A percentile compares a stretch with the other conserved stretches of the same genome.
These are phyloP conservation scores for Talaromyces sp. DNA, from an alignment of 2,329 filamentous ascomycete genomes.

Conservation along the genomic window DNA sequence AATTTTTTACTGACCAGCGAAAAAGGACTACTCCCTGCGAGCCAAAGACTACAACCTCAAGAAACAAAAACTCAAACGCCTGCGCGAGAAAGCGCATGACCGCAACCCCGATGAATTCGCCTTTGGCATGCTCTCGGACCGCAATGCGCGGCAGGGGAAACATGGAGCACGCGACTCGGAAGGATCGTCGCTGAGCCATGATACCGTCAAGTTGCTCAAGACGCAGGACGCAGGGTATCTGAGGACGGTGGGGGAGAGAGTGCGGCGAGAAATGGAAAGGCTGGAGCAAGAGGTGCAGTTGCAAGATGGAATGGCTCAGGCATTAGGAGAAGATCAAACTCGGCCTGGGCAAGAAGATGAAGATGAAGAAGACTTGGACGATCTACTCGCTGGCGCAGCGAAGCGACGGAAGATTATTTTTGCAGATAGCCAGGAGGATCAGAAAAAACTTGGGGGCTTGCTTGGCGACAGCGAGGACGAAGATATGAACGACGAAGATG, in stretches of 20 bases:
- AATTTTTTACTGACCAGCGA: neutral
- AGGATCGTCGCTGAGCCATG: conserved; percentile 41
- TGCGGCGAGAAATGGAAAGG: conserved; percentile 49
- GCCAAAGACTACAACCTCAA: conserved; percentile 60
- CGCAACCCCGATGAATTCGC: conserved; percentile 63
- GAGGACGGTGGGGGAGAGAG: conserved; percentile 52
- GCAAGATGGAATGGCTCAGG: conserved; percentile 32
- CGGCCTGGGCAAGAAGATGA: conserved; percentile 15
- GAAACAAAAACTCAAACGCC: conserved; percentile 53
- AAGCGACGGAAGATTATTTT: conserved; percentile 30
- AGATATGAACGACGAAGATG: conserved; percentile 20
- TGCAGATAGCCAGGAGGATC: conserved; percentile 32
- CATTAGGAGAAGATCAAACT: conserved; percentile 12
- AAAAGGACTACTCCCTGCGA: conserved; percentile 57
- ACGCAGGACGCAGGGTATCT: conserved; percentile 61
- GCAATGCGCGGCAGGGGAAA: conserved; percentile 35
- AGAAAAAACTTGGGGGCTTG: conserved; percentile 20
- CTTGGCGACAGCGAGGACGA: conserved; percentile 12
- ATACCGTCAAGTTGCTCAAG: conserved; percentile 60
- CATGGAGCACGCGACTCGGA: conserved; percentile 41
- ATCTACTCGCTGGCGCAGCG: conserved; percentile 14
- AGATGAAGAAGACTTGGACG: conserved; percentile 15
- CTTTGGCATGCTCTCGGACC: conserved; percentile 57
- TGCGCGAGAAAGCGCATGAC: conserved; percentile 55
- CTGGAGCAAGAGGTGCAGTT: conserved; percentile 41